phyloP scores from a whole-genome alignment of 371 early-diverging fungal genomes.

The Mucor racemosus region DNA sequence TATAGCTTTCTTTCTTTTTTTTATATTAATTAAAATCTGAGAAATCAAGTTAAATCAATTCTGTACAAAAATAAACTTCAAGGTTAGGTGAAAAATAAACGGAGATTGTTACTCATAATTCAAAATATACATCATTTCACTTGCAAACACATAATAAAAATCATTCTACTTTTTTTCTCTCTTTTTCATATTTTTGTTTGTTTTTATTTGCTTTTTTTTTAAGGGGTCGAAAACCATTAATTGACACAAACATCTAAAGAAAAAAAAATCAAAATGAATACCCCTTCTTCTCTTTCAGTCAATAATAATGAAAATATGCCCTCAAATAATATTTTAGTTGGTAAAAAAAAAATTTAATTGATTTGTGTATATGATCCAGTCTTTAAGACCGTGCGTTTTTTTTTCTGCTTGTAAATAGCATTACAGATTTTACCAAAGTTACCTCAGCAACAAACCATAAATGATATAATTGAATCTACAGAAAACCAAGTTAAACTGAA shows the following conservation, averaged over 20 bases:
- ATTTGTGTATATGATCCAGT: not conserved
- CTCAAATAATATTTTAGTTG: conserved; percentile 10
- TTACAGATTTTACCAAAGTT: conserved; percentile 4
- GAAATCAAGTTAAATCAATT: too few species aligned
- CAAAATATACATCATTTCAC: too few species aligned
- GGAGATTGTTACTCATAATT: too few species aligned
- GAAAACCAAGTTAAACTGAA: conserved; percentile 16
- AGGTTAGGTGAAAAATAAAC: too few species aligned
- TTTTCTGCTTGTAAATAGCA: not conserved
- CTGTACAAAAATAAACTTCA: too few species aligned
- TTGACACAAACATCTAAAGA: not conserved
- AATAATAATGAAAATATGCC: not conserved
- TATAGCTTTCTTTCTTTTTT: too few species aligned
- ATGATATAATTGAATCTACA: conserved; percentile 13
- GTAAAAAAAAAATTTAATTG: not conserved
- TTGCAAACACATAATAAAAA: too few species aligned
- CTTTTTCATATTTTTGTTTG: not conserved
- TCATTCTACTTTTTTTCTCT: too few species aligned
- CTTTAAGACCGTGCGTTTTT: too few species aligned
- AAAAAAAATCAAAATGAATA: not conserved
- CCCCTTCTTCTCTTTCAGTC: not conserved
- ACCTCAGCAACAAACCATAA: not conserved
- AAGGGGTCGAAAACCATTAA: not conserved
- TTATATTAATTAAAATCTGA: too few species aligned
- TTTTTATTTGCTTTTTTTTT: too few species aligned